Base-by-base conservation (phyloP, 768 basidiomycete species). In the Rossbeevera mucosa region DNA sequence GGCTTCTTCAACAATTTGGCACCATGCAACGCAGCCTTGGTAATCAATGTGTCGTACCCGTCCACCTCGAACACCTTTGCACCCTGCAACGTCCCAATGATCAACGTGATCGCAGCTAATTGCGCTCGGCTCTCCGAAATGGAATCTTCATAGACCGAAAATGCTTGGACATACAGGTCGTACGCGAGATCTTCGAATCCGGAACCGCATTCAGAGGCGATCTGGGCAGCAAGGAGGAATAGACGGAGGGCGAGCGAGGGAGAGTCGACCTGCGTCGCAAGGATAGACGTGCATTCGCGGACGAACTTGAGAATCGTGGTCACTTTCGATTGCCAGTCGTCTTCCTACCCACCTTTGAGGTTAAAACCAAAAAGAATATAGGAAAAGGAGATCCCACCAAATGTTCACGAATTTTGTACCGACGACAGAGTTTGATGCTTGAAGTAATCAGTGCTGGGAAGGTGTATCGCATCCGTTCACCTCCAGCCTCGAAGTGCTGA, bases 111-210 rank as follows among this genome's bases (percentile, higher is more conserved):
- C n/a, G 95, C 94, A 64, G 95, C 92, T 8, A 99, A 74, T 69
- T 99, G 96, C 5, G 93, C 93, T 4, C 95, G 82, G 29, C 89
- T 91, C 65, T 99, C 96, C 42, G 91, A 94, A 46, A 99, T 98
- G 61, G 82, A 87, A 68, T 99, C 96, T 67, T 99, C 96, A 71
- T 99, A 98, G 12, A 98, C 93, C 24, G 87, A 93, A 69, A 99
- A 97, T 0, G 94, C 92, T 67, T 97, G 94, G 13, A 98, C 96
- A 63, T 94, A 97, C 60, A 98, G 85, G 67, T 99, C 95, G 66
- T 99, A 99, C 14, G 92, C 85, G 53, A 98, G 82, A 66, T 98
- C 94, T 70, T 96, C 94, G 59, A 97, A 91, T 0, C 85, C n/a
- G n/a, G n/a, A n/a, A n/a, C n/a, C n/a, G n/a, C n/a, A n/a, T n/a